phyloP scores from a whole-genome alignment of 2,329 filamentous ascomycete genomes.

The Grosmannia penicillata region DNA sequence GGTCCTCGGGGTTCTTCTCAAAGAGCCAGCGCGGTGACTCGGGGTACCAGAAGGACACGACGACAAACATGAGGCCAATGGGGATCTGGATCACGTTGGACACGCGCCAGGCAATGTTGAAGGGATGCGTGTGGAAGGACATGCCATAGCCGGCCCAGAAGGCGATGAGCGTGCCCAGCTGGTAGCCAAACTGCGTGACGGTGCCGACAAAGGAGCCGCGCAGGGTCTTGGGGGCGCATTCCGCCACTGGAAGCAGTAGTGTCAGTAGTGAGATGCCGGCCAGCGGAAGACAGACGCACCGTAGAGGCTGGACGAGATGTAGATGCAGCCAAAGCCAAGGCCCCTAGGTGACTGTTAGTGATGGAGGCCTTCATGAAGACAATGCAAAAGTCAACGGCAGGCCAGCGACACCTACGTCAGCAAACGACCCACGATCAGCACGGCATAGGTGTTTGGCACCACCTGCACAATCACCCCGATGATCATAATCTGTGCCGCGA shows the following conservation, averaged over 20 bases:
- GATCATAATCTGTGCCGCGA: background rate
- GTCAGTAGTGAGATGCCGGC: background rate
- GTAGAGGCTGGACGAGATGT: slow-evolving; percentile 2
- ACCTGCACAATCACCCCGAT: slow-evolving; percentile 2
- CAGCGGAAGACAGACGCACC: background rate
- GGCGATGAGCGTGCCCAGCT: slow-evolving; percentile 26
- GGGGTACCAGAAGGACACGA: slow-evolving; percentile 3
- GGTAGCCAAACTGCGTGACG: slow-evolving; percentile 22
- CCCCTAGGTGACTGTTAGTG: background rate
- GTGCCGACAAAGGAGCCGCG: slow-evolving; percentile 4
- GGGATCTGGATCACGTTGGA: slow-evolving; percentile 4
- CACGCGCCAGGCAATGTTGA: slow-evolving; percentile 4
- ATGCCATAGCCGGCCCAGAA: slow-evolving; percentile 25
- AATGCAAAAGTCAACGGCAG: background rate
- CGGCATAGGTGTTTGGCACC: slow-evolving; percentile 2
- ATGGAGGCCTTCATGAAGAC: background rate
- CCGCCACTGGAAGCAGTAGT: background rate
- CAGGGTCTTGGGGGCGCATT: slow-evolving; percentile 1
- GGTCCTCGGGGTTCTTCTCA: slow-evolving; percentile 2
- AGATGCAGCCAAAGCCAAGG: slow-evolving; percentile 3
- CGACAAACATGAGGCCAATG: background rate
- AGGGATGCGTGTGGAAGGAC: slow-evolving; percentile 1
- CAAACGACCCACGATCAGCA: slow-evolving; percentile 1
- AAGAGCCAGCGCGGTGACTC: slow-evolving; percentile 4
- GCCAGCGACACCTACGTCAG: background rate